phyloP scores from a whole-genome alignment of 768 basidiomycete genomes.

The Chalciporus chontae region DNA sequence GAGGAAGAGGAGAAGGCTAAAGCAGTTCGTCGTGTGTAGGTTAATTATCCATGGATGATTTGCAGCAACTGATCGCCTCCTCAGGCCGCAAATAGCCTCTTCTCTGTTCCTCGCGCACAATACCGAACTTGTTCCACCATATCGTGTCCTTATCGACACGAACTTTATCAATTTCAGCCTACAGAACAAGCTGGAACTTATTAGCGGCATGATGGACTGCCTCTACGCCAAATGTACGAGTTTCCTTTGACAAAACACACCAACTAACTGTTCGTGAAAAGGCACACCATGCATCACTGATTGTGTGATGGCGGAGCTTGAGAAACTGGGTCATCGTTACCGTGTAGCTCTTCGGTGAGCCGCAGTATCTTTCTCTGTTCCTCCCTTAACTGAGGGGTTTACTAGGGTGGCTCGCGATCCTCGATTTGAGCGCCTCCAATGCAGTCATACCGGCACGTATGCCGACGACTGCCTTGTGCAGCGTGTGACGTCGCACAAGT shows the following conservation, averaged over 20 bases:
- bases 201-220: conserved; percentile 99
- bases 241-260: background rate
- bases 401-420: conserved; percentile 94
- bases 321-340: conserved; percentile 95
- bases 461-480: conserved; percentile 98
- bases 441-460: conserved; percentile 94
- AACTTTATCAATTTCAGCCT: conserved; percentile 99
- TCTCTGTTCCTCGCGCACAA: conserved; percentile 95
- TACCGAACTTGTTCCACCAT: conserved; percentile 92
- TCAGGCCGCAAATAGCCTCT: conserved; percentile 81
- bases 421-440: conserved; percentile 89
- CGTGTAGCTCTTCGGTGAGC: conserved; percentile 88
- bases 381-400: conserved; percentile 10
- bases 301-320: conserved; percentile 97
- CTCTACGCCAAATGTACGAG: conserved; percentile 91
- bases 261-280: conserved; percentile 29
- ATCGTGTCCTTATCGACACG: conserved; percentile 96
- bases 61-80: background rate
- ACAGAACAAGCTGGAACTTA: conserved; percentile 95
- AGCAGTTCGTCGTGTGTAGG: conserved; percentile 76
- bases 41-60: conserved; percentile 10
- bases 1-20: conserved; percentile 78
- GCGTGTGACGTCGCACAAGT: conserved; percentile 90
- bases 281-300: conserved; percentile 99
- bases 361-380: background rate